Evolutionary conservation across 2,329 filamentous ascomycete genomes (phyloP).

Genomic region (Fusarium sterilihyphosum): DNA sequence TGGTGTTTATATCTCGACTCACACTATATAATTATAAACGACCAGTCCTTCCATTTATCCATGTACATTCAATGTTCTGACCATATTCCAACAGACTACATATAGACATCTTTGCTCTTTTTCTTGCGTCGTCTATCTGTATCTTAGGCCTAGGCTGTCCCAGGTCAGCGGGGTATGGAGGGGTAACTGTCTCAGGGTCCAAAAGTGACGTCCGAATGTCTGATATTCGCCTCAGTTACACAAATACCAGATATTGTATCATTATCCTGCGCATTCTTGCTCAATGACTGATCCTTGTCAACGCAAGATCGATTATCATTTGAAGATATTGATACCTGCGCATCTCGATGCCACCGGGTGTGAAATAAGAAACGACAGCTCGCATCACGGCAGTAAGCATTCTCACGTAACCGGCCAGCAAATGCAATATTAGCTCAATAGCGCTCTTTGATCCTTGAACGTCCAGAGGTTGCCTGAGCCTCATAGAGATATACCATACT

Average conservation of each 20-base stretch:
- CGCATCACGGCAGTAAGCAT: not conserved
- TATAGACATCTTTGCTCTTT: not conserved
- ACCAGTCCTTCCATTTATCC: not conserved
- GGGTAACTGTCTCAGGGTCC: conserved; percentile 23
- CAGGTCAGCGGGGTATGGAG: conserved; percentile 27
- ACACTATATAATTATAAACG: not conserved
- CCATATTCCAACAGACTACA: not conserved
- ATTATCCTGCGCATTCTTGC: conserved; percentile 37
- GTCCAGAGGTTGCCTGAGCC: not conserved
- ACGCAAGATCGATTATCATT: not conserved
- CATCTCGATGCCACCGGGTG: not conserved
- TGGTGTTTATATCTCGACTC: not conserved
- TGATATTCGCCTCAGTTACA: conserved; percentile 11
- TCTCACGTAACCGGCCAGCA: not conserved
- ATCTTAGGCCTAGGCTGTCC: not conserved
- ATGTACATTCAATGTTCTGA: not conserved
- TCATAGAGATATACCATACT: not conserved
- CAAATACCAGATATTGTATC: conserved; percentile 17
- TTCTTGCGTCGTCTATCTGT: not conserved
- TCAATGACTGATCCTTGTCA: conserved; percentile 16
- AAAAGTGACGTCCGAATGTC: conserved; percentile 25
- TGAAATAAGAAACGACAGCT: not conserved
- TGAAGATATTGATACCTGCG: not conserved
- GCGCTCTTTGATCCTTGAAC: not conserved
- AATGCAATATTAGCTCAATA: not conserved